phyloP scores from a whole-genome alignment of 2,329 filamentous ascomycete genomes.

The Microcera coccophila region DNA sequence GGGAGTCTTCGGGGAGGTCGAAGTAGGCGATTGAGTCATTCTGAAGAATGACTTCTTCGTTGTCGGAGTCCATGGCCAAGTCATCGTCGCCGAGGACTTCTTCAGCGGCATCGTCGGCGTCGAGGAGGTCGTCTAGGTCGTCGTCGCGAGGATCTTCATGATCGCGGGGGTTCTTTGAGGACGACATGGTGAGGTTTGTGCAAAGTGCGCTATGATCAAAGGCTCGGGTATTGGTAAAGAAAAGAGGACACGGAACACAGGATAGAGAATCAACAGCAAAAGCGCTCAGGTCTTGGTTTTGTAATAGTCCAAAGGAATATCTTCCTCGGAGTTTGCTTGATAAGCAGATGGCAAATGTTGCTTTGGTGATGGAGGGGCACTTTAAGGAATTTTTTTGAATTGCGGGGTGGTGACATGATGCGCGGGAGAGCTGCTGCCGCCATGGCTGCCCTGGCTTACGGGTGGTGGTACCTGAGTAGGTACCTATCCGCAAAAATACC shows the following conservation, averaged over 20 bases:
- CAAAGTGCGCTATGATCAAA: not conserved
- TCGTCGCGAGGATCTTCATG: slow-evolving; percentile 18
- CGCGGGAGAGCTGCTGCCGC: slow-evolving; percentile 2
- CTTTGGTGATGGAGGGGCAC: slow-evolving; percentile 6
- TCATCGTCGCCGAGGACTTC: slow-evolving; percentile 71
- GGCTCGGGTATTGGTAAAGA: not conserved
- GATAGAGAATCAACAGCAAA: not conserved
- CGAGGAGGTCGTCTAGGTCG: slow-evolving; percentile 29
- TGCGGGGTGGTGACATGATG: slow-evolving; percentile 26
- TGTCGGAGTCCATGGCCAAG: slow-evolving; percentile 74
- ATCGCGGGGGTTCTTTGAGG: slow-evolving; percentile 24
- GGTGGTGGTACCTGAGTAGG: too few relatives aligned
- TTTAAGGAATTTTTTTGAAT: slow-evolving; percentile 25
- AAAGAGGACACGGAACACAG: not conserved
- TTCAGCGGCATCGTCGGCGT: slow-evolving; percentile 64
- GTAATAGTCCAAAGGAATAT: not conserved
- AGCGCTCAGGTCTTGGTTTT: not conserved
- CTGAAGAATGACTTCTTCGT: slow-evolving; percentile 73
- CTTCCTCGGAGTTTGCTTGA: slow-evolving; percentile 20
- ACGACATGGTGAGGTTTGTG: slow-evolving; percentile 23
- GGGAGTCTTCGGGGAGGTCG: slow-evolving; percentile 81
- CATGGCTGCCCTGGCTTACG: not conserved
- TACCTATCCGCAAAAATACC: too few relatives aligned
- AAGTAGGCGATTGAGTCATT: slow-evolving; percentile 96
- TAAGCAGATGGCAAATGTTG: slow-evolving; percentile 23